Base-by-base conservation (phyloP, 1,139 yeast genomes). In the Candida sojae region DNA sequence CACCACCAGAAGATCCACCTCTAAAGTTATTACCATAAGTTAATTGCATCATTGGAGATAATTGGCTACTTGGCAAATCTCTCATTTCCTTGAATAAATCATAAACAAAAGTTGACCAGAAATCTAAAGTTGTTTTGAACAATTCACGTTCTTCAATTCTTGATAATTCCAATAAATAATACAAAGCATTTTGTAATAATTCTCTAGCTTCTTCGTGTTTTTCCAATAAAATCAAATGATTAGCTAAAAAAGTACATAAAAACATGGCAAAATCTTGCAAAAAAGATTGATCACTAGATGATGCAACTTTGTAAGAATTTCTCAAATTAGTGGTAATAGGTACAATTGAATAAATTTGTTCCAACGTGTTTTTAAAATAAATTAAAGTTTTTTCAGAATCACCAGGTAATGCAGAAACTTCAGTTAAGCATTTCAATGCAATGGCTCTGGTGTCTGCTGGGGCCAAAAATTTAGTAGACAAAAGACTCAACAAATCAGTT, bases 261-360 rank as follows among this genome's bases (percentile, higher is more conserved):
- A 86, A 93, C 87, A 93, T 86, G 10, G 98, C 96, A 65, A 93
- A 80, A 73, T 93, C 97, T 70, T 95, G 97, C 60, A 95, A 81
- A 61, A 92, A 92, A 39, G 96, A 92, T 73, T 93, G 99, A 63
- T 92, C 98, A 45, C 81, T 77, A 21, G 96, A 82, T 59, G 80
- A 81, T 5, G 97, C 96, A 56, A 77, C 75, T 48, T 81, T 80
- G 67, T 93, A 95, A 21, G 89, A 82, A 48, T 78, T 78, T 58
- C 80, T 84, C 61, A 93, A 77, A 62, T 92, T 89, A 2, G 95
- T 81, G 29, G 80, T 73, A 32, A 86, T 77, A 3, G 98, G 97
- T 23, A 93, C 79, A 43, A 92, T 83, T 48, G 74, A 71, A 50
- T 81, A 75, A 55, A 93, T 80, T 57, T 85, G 85, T 53, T 85